These are phyloP conservation scores for Colletotrichum echinochloae DNA, from an alignment of 2,329 filamentous ascomycete genomes.

Conservation along the genomic window DNA sequence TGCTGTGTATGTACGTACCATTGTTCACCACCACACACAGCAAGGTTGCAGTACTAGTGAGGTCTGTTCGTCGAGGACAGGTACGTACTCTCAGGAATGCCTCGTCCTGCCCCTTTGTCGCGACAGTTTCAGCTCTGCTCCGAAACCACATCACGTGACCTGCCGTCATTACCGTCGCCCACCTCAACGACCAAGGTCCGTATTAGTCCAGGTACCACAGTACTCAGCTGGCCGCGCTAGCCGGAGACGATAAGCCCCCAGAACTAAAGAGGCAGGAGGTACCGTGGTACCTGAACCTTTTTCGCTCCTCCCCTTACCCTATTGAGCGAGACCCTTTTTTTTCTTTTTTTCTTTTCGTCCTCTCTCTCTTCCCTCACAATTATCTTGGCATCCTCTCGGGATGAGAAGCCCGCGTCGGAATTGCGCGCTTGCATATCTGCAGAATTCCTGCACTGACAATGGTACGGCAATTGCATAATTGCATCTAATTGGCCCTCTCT, in stretches of 20 bases:
- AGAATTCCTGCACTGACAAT: conserved; percentile 9
- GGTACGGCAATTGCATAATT: conserved; percentile 4
- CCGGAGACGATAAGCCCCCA: conserved; percentile 15
- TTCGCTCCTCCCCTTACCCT: not conserved
- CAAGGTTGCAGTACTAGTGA: not conserved
- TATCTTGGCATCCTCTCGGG: conserved; percentile 5
- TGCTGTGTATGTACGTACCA: not conserved
- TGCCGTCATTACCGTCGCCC: not conserved
- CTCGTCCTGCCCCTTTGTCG: conserved; percentile 35
- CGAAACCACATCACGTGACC: conserved; percentile 39
- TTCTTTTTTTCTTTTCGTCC: not conserved
- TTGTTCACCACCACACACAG: not conserved
- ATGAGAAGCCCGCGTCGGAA: not conserved
- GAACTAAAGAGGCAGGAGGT: conserved; percentile 5
- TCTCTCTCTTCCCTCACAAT: not conserved
- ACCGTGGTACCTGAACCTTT: conserved; percentile 1
- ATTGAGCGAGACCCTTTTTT: conserved; percentile 2
- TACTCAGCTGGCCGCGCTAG: not conserved
- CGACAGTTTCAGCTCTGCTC: conserved; percentile 40
- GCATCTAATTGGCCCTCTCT: not conserved
- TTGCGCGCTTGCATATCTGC: conserved; percentile 11
- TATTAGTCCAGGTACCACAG: not conserved
- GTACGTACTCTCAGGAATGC: not conserved
- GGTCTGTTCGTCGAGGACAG: not conserved
- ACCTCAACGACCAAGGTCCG: not conserved